phyloP scores from a whole-genome alignment of 768 basidiomycete genomes.

The Kwoniella mangroviensis region DNA sequence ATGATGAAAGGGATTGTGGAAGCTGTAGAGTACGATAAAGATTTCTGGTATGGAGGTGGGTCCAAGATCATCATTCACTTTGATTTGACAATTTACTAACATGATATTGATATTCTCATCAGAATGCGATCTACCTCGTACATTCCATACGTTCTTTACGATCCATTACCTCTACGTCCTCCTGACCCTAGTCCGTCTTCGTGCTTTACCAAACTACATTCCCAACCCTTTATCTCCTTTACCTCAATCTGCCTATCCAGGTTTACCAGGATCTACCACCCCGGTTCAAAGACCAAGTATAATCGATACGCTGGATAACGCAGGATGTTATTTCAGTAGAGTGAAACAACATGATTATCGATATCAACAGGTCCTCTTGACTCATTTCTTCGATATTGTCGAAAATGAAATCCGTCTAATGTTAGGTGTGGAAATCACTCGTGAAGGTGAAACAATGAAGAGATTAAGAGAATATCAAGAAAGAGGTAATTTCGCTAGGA shows the following conservation, averaged over 20 bases:
- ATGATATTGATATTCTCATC: background rate
- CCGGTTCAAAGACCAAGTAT: slow-evolving; percentile 6
- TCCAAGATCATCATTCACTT: background rate
- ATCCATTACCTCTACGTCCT: slow-evolving; percentile 90
- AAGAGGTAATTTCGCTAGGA: slow-evolving; percentile 33
- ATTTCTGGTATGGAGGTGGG: slow-evolving; percentile 61
- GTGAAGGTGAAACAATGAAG: slow-evolving; percentile 48
- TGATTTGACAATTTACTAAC: background rate
- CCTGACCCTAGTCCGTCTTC: slow-evolving; percentile 84
- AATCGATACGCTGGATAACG: slow-evolving; percentile 11
- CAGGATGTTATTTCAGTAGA: slow-evolving; percentile 10
- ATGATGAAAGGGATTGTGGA: slow-evolving; percentile 60
- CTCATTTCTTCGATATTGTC: slow-evolving; percentile 93
- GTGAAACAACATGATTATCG: slow-evolving; percentile 24
- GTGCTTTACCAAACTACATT: slow-evolving; percentile 63
- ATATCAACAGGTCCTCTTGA: slow-evolving; percentile 64
- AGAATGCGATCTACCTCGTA: slow-evolving; percentile 86
- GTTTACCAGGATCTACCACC: slow-evolving; percentile 17
- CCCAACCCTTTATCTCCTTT: slow-evolving; percentile 28
- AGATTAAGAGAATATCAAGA: slow-evolving; percentile 24
- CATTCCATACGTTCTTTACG: slow-evolving; percentile 97
- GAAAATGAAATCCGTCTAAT: slow-evolving; percentile 86
- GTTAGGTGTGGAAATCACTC: slow-evolving; percentile 72
- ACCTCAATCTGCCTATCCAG: slow-evolving; percentile 42
- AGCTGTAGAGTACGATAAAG: slow-evolving; percentile 57